Conservation (phyloP, 2,329 filamentous ascomycete species). For the Scopulariopsis brevicaulis region DNA sequence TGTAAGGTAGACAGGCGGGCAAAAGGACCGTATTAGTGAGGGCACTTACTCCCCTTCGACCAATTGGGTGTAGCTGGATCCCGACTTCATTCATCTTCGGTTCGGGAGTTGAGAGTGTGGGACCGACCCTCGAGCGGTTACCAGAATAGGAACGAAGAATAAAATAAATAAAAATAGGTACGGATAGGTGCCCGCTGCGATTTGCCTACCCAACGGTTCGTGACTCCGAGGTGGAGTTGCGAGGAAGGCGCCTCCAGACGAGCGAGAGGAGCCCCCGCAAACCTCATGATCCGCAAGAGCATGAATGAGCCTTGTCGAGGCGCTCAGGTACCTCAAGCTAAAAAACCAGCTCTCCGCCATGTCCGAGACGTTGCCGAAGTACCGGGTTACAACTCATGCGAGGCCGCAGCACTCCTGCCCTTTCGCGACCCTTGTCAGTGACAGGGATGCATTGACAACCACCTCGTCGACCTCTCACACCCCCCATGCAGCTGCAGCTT, state of each 20-base stretch:
- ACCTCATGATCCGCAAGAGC: too few relatives aligned
- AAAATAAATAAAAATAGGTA: too few relatives aligned
- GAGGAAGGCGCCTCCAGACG: too few relatives aligned
- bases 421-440: neutral
- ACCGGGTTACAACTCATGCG: neutral
- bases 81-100: neutral
- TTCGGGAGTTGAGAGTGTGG: neutral
- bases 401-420: neutral
- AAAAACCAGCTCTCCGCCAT: neutral
- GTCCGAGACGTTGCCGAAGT: neutral
- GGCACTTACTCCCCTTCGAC: neutral
- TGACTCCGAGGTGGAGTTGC: too few relatives aligned
- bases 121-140: neutral
- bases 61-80: neutral
- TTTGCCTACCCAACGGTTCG: too few relatives aligned
- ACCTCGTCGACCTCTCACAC: neutral
- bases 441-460: neutral
- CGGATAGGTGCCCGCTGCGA: too few relatives aligned
- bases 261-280: too few relatives aligned
- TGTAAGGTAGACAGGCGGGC: too few relatives aligned
- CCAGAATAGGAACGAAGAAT: too few relatives aligned
- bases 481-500: neutral
- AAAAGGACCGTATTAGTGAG: neutral
- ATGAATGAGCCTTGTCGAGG: too few relatives aligned
- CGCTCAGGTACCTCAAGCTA: too few relatives aligned